These are phyloP conservation scores for Sphagnum contortum DNA, from an alignment of 225 moss, liverwort and hornwort genomes.

Conservation along the genomic window DNA sequence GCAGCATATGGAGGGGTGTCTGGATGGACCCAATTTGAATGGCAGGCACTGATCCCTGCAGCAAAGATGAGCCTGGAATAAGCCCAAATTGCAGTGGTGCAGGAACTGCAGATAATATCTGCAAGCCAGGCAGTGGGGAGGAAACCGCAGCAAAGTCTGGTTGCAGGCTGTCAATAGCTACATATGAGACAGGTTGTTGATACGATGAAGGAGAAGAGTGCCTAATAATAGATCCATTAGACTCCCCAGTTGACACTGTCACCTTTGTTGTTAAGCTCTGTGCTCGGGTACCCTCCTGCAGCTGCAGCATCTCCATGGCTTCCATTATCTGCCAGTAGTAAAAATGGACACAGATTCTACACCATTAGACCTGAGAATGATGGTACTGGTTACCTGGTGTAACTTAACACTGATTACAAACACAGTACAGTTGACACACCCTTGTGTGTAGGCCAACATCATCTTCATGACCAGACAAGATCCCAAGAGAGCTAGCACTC, in stretches of 20 bases:
- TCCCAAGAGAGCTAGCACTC: no score
- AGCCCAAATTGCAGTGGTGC: conserved; percentile 80
- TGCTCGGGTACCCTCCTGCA: conserved; percentile 37
- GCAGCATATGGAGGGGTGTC: conserved; percentile 82
- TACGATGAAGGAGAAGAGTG: conserved; percentile 22
- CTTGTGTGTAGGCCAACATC: no score
- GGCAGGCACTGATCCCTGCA: conserved; percentile 74
- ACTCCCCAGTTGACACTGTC: conserved; percentile 23
- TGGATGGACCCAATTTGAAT: conserved; percentile 98
- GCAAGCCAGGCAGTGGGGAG: conserved; percentile 45
- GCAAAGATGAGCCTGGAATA: conserved; percentile 59
- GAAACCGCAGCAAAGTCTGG: conserved; percentile 20
- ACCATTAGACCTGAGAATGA: background rate
- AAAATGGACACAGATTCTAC: background rate
- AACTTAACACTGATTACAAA: no score
- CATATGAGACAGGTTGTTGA: conserved; percentile 62
- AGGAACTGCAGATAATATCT: conserved; percentile 51
- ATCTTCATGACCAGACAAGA: no score
- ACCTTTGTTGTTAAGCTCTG: conserved; percentile 24
- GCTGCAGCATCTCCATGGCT: conserved; percentile 19
- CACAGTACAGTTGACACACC: no score
- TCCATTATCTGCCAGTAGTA: conserved; percentile 16
- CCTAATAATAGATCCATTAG: conserved; percentile 35
- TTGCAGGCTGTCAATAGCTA: conserved; percentile 51
- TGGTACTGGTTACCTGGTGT: background rate